Evolutionary conservation across 228 moss, liverwort and hornwort genomes (phyloP), one percentile per base, ranked within the genome.

Genomic region (Sphagnum fallax): DNA sequence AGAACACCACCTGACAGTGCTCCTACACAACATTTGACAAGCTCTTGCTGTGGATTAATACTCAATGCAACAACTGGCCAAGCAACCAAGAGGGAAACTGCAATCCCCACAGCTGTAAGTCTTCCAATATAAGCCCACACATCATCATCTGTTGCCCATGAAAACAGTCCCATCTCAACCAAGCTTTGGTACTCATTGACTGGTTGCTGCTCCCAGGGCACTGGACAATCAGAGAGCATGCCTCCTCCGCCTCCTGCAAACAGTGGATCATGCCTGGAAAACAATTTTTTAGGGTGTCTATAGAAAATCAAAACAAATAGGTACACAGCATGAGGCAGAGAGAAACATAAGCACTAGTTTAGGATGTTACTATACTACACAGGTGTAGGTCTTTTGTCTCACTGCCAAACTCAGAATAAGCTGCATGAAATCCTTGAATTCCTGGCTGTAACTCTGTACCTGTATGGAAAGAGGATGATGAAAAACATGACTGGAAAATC

Each of bases 151-250:
- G 91, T 92, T 5, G 96, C 96, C 96, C 96, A 96, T 3, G 96
- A 87, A 72, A 96, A 96, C 71, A 96, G 67, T 53, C 81, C 82
- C 8, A 84, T 90, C 80, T 96, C 86, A 70, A 90, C 89, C 69
- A 96, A 69, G 68, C 81, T 82, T 76, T 92, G 89, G 76, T 92
- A 96, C 68, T 96, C 96, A 63, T 96, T 92, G 78, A 96, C 96
- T 5, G 96, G 96, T 63, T 96, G 96, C 79, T 96, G 96, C 77
- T 96, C 96, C 78, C 86, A 84, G 10, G 96, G 96, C 52, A 96
- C 96, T 14, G 86, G 92, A 63, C 96, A 96, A 15, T 93, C 93
- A 61, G 87, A 75, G 57, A 83, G 77, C 57, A 70, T 90, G 65
- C 79, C 94, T 10, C 78, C 84, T 16, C 82, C 82, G 6, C 79